Percentiles rank a stretch among this genome's conserved stretches.
These are phyloP conservation scores for Phytopythium oedochilum DNA, from an alignment of 352 stramenopile genomes.

Conservation along the genomic window DNA sequence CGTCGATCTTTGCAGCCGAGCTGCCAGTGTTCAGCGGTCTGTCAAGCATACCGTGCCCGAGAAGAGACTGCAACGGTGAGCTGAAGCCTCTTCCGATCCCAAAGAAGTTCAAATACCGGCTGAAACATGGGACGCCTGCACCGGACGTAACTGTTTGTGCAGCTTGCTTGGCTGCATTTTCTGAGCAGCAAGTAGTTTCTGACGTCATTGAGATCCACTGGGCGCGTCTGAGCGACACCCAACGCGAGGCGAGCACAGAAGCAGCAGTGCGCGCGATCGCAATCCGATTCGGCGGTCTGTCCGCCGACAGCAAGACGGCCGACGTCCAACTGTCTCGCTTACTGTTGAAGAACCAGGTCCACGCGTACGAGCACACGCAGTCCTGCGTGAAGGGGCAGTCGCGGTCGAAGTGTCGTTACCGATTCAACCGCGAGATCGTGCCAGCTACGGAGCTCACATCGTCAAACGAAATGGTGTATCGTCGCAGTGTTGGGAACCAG, in stretches of 20 bases:
- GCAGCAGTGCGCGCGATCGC: slow-evolving; percentile 5
- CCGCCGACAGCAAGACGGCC: slow-evolving; percentile 1
- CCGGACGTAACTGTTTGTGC: slow-evolving; percentile 4
- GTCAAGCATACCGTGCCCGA: too few species aligned
- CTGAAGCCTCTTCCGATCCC: not conserved
- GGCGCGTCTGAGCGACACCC: slow-evolving; percentile 5
- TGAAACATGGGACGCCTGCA: not conserved
- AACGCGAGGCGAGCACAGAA: slow-evolving; percentile 3
- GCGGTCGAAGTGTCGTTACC: slow-evolving; percentile 16
- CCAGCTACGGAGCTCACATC: slow-evolving; percentile 1
- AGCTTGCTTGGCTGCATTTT: slow-evolving; percentile 5
- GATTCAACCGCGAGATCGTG: slow-evolving; percentile 15
- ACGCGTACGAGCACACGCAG: slow-evolving; percentile 10
- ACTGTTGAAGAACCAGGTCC: slow-evolving; percentile 13
- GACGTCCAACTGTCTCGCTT: slow-evolving; percentile 13
- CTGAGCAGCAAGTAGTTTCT: slow-evolving; percentile 1
- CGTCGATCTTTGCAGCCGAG: slow-evolving; percentile 15
- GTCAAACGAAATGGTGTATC: slow-evolving; percentile 12
- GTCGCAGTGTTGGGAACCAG: slow-evolving; percentile 17
- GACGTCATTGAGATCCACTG: slow-evolving; percentile 5
- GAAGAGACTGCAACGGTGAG: too few species aligned
- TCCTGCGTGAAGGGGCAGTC: slow-evolving; percentile 17
- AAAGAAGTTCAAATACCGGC: slow-evolving; percentile 11
- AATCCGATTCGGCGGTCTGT: slow-evolving; percentile 11
- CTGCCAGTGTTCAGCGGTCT: slow-evolving; percentile 2